phyloP scores from a whole-genome alignment of 2,329 filamentous ascomycete genomes.

The Verticillium nubilum region DNA sequence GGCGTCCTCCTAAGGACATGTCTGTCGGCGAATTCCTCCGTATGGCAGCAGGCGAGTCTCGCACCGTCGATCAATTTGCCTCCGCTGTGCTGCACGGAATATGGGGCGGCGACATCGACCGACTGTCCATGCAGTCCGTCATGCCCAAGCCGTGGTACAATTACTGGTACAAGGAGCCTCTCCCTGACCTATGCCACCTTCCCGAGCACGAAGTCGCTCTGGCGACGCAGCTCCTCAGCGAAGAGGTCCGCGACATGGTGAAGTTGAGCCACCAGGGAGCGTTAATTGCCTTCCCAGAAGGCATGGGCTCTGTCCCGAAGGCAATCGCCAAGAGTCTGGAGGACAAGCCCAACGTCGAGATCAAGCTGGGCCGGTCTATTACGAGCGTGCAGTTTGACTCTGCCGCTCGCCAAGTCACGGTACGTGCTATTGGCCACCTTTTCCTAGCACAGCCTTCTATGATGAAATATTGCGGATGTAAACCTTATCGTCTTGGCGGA shows the following conservation, averaged over 20 bases:
- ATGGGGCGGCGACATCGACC: conserved; percentile 82
- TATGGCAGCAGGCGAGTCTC: conserved; percentile 43
- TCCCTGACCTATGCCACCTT: conserved; percentile 4
- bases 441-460: conserved; percentile 33
- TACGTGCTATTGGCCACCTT: conserved; percentile 19
- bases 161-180: conserved; percentile 9
- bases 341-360: conserved; percentile 51
- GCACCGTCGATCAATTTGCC: conserved; percentile 63
- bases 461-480: conserved; percentile 99
- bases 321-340: conserved; percentile 46
- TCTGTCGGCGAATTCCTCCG: conserved; percentile 64
- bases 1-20: conserved; percentile 50
- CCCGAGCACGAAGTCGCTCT: background rate
- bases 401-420: conserved; percentile 32
- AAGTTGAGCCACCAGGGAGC: conserved; percentile 3
- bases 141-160: conserved; percentile 41
- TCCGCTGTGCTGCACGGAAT: conserved; percentile 82
- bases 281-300: conserved; percentile 45
- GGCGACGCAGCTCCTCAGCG: background rate
- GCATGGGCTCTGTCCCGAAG: conserved; percentile 57
- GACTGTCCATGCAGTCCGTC: conserved; percentile 67
- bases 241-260: conserved; percentile 12
- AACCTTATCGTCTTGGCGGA: conserved; percentile 70
- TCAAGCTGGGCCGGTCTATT: conserved; percentile 47
- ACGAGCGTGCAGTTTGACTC: conserved; percentile 35